phyloP scores from a whole-genome alignment of 108 stramenopile species.

The Skeletonema tropicum region DNA sequence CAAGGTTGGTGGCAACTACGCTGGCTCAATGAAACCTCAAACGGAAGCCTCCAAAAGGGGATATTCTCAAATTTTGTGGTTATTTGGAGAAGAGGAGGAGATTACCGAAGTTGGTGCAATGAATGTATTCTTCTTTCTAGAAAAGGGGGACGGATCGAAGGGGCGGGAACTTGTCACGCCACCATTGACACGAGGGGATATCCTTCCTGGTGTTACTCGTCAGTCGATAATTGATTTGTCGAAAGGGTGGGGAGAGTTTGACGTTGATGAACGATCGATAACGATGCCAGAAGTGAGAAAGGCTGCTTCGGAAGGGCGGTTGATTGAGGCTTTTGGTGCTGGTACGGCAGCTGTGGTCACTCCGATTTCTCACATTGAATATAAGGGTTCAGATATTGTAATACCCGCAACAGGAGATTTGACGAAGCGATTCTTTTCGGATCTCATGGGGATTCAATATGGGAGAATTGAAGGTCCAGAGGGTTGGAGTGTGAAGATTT shows the following conservation, averaged over 20 bases:
- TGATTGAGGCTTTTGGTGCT: slow-evolving; percentile 94
- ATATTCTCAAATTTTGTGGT: slow-evolving; percentile 92
- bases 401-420: slow-evolving; percentile 80
- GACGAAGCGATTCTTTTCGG: slow-evolving; percentile 85
- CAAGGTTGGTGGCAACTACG: slow-evolving; percentile 97
- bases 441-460: slow-evolving; percentile 91
- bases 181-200: slow-evolving; percentile 91
- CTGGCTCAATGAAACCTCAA: slow-evolving; percentile 89
- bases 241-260: slow-evolving; percentile 75
- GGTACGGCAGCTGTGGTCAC: slow-evolving; percentile 97
- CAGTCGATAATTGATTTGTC: slow-evolving; percentile 84
- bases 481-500: slow-evolving; percentile 56
- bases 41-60: slow-evolving; percentile 78
- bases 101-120: slow-evolving; percentile 97
- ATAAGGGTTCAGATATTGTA: slow-evolving; percentile 81
- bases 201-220: slow-evolving; percentile 95
- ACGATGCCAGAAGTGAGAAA: slow-evolving; percentile 85
- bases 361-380: slow-evolving; percentile 84
- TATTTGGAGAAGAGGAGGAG: slow-evolving; percentile 87
- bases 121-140: slow-evolving; percentile 93
- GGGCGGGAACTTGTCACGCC: slow-evolving; percentile 89
- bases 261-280: slow-evolving; percentile 74
- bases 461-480: slow-evolving; percentile 77
- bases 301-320: slow-evolving; percentile 75
- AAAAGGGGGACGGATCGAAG: slow-evolving; percentile 56